Evolutionary conservation across 495 filamentous ascomycete genomes (phyloP).

Genomic region (Annulohypoxylon nitens): DNA sequence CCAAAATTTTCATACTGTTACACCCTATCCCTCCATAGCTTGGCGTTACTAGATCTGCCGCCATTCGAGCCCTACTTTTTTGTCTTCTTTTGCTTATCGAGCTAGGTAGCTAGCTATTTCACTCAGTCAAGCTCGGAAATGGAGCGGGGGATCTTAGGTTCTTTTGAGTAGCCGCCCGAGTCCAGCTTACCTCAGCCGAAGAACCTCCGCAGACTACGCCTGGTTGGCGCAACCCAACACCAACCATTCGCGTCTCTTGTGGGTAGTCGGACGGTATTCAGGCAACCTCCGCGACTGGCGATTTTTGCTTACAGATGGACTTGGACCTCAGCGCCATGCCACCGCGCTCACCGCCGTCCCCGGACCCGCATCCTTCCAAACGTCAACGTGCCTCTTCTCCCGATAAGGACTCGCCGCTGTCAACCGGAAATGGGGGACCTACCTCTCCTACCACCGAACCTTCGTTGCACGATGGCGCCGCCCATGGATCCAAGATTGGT

Average conservation of each 20-base stretch:
- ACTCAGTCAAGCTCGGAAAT: conserved; percentile 40
- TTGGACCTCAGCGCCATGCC: conserved; percentile 53
- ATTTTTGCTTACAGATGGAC: conserved; percentile 41
- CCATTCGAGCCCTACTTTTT: conserved; percentile 5
- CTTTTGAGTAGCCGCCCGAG: conserved; percentile 36
- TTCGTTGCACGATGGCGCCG: conserved; percentile 46
- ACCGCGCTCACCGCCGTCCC: conserved; percentile 59
- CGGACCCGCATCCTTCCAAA: conserved; percentile 61
- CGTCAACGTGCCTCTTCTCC: conserved; percentile 64
- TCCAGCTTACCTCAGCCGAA: conserved; percentile 28
- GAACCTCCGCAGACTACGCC: conserved; percentile 12
- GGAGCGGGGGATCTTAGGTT: conserved; percentile 42
- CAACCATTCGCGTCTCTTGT: conserved; percentile 24
- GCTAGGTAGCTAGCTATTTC: conserved; percentile 28
- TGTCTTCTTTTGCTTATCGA: not conserved
- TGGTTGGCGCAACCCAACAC: conserved; percentile 28
- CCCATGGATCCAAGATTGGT: conserved; percentile 54
- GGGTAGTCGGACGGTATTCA: conserved; percentile 22
- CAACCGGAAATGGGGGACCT: conserved; percentile 43
- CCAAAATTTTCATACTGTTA: conserved; percentile 9
- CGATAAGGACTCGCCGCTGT: conserved; percentile 61
- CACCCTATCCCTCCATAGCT: not conserved
- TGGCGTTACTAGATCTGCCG: not conserved
- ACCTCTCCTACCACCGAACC: conserved; percentile 55
- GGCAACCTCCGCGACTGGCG: conserved; percentile 22